Conservation (phyloP, 768 basidiomycete genomes). For the Dacryopinax spathularia region DNA sequence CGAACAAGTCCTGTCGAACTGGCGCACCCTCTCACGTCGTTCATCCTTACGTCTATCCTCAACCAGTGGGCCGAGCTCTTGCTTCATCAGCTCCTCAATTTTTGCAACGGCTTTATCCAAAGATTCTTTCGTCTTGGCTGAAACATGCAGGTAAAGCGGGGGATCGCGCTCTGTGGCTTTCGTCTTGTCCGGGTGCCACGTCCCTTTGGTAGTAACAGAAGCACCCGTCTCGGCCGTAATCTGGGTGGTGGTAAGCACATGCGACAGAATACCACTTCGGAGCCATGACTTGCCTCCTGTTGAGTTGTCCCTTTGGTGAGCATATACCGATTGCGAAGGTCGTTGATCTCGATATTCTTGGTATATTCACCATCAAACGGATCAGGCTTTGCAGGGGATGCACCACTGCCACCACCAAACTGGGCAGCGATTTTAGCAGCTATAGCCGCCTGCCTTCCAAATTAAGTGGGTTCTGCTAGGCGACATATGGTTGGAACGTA, state of each 20-base stretch:
- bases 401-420: constrained; percentile 34
- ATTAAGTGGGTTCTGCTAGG: not conserved
- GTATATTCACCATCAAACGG: constrained; percentile 67
- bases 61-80: constrained; percentile 69
- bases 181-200: constrained; percentile 87
- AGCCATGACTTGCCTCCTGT: constrained; percentile 48
- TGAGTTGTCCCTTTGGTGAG: constrained; percentile 90
- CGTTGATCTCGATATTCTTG: constrained; percentile 93
- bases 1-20: not conserved
- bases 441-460: constrained; percentile 43
- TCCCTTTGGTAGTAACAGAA: constrained; percentile 80
- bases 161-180: constrained; percentile 89
- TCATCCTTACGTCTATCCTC: constrained; percentile 57
- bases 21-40: constrained; percentile 46
- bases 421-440: constrained; percentile 92
- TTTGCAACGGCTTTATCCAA: constrained; percentile 55
- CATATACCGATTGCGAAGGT: constrained; percentile 85
- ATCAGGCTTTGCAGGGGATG: constrained; percentile 37
- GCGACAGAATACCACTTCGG: not conserved
- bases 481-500: not conserved
- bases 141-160: constrained; percentile 84
- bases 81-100: constrained; percentile 54
- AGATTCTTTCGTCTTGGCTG: constrained; percentile 52
- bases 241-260: constrained; percentile 29
- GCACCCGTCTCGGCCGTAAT: constrained; percentile 87